Percentiles rank a stretch among this genome's conserved stretches.
These are phyloP conservation scores for Yamadazyma spencermartinsiae DNA, from an alignment of 1,139 yeast species.

Conservation along the genomic window DNA sequence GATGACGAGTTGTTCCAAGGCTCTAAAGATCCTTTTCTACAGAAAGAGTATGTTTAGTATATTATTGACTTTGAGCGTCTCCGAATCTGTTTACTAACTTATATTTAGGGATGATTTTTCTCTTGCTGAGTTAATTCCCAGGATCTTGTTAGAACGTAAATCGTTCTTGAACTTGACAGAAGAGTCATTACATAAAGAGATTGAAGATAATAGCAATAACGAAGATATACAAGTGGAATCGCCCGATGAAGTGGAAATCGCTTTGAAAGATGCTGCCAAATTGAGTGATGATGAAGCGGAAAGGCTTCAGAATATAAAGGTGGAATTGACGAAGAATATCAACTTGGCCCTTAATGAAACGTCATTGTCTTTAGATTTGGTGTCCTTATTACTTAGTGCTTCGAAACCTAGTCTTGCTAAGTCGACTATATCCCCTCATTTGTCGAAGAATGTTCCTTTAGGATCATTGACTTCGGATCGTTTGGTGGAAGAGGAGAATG, in stretches of 20 bases:
- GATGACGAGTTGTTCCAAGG: slow-evolving; percentile 26
- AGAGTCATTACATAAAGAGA: slow-evolving; percentile 40
- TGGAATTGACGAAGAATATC: slow-evolving; percentile 56
- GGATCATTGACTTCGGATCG: slow-evolving; percentile 78
- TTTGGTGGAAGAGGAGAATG: slow-evolving; percentile 29
- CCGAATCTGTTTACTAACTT: slow-evolving; percentile 14
- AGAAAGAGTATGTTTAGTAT: slow-evolving; percentile 36
- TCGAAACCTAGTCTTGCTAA: slow-evolving; percentile 82
- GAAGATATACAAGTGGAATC: slow-evolving; percentile 6
- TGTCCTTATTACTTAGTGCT: slow-evolving; percentile 79
- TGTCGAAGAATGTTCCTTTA: slow-evolving; percentile 72
- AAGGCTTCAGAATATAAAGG: slow-evolving; percentile 54
- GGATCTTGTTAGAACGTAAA: slow-evolving; percentile 38
- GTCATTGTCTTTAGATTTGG: slow-evolving; percentile 82
- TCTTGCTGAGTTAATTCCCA: slow-evolving; percentile 43
- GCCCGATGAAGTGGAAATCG: not conserved
- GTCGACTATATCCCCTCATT: slow-evolving; percentile 85
- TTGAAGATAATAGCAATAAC: slow-evolving; percentile 10
- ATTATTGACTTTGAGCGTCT: not conserved
- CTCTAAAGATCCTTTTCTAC: slow-evolving; percentile 38
- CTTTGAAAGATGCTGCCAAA: slow-evolving; percentile 2
- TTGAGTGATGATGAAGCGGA: slow-evolving; percentile 10
- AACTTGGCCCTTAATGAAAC: slow-evolving; percentile 83
- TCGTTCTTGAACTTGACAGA: slow-evolving; percentile 56
- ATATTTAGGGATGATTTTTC: slow-evolving; percentile 33